Base-by-base conservation (phyloP, 1,284 basidiomycete species). In the Pseudozyma tsukubaensis region DNA sequence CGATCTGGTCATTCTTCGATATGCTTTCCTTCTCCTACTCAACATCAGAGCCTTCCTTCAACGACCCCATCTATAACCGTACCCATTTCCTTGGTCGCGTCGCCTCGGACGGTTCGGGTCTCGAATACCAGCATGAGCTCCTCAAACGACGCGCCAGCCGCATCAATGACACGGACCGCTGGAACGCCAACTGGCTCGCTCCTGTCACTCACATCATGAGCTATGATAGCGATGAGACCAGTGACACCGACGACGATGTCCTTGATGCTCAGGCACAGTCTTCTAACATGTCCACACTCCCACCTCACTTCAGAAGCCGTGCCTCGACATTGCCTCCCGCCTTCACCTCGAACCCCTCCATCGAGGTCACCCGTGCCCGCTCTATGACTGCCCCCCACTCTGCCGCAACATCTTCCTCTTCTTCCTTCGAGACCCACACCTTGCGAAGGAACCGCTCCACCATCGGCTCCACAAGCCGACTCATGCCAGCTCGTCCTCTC, bases 31-130 rank as follows among this genome's bases (percentile, higher is more conserved):
- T 59, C 19, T 43, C 55, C 5, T 62, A 59, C 53, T 62, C 72
- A 48, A 21, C 60, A 21, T 44, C 53, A 35, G 53, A 58, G 21
- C 49, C 62, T 14, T 67, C 62, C 13, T 51, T 24, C 62, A 55
- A 75, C 48, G 72, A 71, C 21, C 72, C 72, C 52, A 47, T 75
- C 45, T 75, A 62, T 48, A 45, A 63, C 29, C 67, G 72, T 53
- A 75, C 72, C 14, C 64, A 70, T 63, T 75, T 75, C 51, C 64
- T 75, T 12, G 57, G 63, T 54, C 56, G 68, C 39, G 72, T 75
- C 45, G 72, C 67, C 18, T 70, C 72, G 36, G 67, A 75, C 39
- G 67, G 49, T 32, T 56, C 61, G 13, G 72, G 72, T 37, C 55
- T 75, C 29, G 72, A 65, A 11, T 64, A 75, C 16, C 63, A 59